Base-by-base conservation (phyloP, 371 early-diverging fungal genomes). In the Choanephora cucurbitarum region DNA sequence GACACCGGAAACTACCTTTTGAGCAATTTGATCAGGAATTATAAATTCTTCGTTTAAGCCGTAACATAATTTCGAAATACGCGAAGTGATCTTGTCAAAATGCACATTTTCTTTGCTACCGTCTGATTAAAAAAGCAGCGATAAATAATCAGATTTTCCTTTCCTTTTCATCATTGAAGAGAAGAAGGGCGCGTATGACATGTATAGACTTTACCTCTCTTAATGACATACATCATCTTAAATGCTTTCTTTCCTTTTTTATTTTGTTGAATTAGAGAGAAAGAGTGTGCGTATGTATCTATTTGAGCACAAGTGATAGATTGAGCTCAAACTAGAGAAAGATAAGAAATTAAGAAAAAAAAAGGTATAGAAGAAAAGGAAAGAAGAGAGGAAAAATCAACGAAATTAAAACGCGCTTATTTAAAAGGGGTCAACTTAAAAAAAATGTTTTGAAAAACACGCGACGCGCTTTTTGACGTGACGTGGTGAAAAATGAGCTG, bases 1-100 rank as follows among this genome's bases (percentile, higher is more conserved):
- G 37, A 98, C 95, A 39, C 98, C 98, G 39, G 82, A 80, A 44
- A 98, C 88, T 55, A 98, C 98, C 90, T 96, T 96, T 72, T 95
- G 95, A 28, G 98, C 87, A 15, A 98, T 87, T 52, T 89, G 83
- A 15, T 87, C 93, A 47, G 97, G 91, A 66, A 96, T 94, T 17
- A 98, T 90, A 75, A 82, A 95, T 71, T 91, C 88, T 65, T 87
- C 87, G 78, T 98, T 92, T 52, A 98, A 83, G 19, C 95, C 95
- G 72, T 94, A 90, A 75, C 96, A 95, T 24, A 98, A 86, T 78
- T 95, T 96, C 68, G 77, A 82, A 68, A 98, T 91, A 52, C 95
- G 83, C 10, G 90, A 85, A 8, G 94, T 94, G 44, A 79, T 79
- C 67, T 98, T 98, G 84, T 97, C 97, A 69, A 98, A 98, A 45